Conservation (phyloP, 2,329 filamentous ascomycete genomes). For the Cercospora zeina region DNA sequence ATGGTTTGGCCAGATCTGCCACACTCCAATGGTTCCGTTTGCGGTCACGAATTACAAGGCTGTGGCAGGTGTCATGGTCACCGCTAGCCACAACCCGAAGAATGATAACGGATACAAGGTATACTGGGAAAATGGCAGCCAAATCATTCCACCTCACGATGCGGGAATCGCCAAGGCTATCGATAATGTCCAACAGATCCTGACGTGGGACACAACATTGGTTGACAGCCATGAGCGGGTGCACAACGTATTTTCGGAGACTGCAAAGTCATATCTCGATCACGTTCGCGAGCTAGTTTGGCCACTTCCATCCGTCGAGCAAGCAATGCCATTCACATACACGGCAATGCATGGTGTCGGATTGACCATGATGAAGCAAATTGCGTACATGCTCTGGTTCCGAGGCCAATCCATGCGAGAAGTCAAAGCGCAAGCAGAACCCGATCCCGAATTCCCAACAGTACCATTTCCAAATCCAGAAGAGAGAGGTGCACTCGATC, state of each 20-base stretch:
- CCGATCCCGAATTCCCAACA: constrained; percentile 64
- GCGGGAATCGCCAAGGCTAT: constrained; percentile 60
- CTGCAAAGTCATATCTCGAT: constrained; percentile 48
- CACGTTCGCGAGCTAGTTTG: constrained; percentile 36
- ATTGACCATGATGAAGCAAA: constrained; percentile 49
- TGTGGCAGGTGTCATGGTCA: constrained; percentile 64
- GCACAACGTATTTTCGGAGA: constrained; percentile 45
- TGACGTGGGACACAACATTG: constrained; percentile 49
- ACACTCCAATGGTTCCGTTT: constrained; percentile 65
- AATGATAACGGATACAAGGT: constrained; percentile 69
- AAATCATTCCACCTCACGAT: constrained; percentile 65
- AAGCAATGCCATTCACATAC: constrained; percentile 51
- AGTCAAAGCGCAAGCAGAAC: constrained; percentile 55
- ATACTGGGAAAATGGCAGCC: constrained; percentile 64
- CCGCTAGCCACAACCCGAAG: constrained; percentile 65
- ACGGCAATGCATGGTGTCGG: constrained; percentile 61
- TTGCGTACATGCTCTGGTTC: constrained; percentile 41
- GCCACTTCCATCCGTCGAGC: constrained; percentile 28
- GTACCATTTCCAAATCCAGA: constrained; percentile 67
- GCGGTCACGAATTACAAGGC: constrained; percentile 56
- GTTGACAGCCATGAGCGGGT: constrained; percentile 47
- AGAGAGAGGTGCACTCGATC: constrained; percentile 61
- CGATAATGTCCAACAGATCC: constrained; percentile 55
- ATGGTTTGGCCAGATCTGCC: constrained; percentile 58
- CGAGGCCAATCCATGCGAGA: constrained; percentile 45